Evolutionary conservation across 306 rosid species (phyloP), one percentile per base, ranked within the genome.

Genomic region (Castanea mollissima): DNA sequence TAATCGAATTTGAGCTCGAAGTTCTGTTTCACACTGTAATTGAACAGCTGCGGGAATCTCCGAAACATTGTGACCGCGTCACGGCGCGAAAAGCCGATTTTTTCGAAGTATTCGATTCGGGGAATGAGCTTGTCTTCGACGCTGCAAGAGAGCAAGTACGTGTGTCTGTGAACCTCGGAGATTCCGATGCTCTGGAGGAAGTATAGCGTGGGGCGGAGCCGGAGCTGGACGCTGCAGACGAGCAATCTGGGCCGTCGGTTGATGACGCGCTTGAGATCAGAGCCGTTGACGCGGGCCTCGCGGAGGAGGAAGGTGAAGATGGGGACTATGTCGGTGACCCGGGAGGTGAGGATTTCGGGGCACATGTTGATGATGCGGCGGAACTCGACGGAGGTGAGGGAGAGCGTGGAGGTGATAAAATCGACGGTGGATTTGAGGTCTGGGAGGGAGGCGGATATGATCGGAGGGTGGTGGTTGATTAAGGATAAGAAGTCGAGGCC

Each of bases 181-280:
- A 95, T 84, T 74, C 98, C 98, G 19, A 95, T 90, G 82, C 90
- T 87, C 74, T 92, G 99, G 60, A 95, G 96, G 90, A 92, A 95
- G 85, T 91, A 91, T 0, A 95, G 77, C n/a, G 98, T 92, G 41
- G 99, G 98, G 25, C 98, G 97, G 51, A 95, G 97, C 52, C 83
- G 94, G 59, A 82, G 58, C 59, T 77, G 82, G 38, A 95, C 94
- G 79, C 90, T 84, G 84, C 90, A 88, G 55, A 82, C 88, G 21
- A 95, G 90, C 83, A 95, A 80, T 74, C 98, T 88, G 10, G 98
- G 99, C 15, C 98, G 97, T 14, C 98, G 95, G 74, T 90, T 85
- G 77, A 95, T 83, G 52, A 84, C 92, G 16, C 81, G 82, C 76
- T 83, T 88, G 79, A 95, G 81, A 46, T 91, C 83, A 19, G 85